Evolutionary conservation across 768 basidiomycete genomes (phyloP), one percentile per base, ranked within the genome.

Genomic region (Boletus reticulatus): DNA sequence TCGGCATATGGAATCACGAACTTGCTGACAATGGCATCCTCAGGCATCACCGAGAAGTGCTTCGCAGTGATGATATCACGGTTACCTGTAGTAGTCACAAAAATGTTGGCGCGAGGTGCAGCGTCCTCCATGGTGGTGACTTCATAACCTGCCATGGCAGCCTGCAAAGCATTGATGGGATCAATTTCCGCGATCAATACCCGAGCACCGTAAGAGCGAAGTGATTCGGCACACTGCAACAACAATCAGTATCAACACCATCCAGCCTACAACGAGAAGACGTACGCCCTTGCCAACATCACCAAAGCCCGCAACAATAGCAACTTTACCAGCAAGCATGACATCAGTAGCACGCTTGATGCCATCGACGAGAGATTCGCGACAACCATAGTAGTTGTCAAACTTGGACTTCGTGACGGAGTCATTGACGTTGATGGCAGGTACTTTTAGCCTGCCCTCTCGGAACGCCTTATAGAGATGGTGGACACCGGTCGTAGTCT

Each of bases 321-420:
- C 95, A 62, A 99, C 95, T 79, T 99, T 99, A 50, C 96, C 97
- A 62, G 97, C 97, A 73, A 99, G 87, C 97, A 99, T 99, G 73
- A 99, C 93, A 73, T 99, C 97, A 61, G 97, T 99, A 56, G 97
- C 97, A 69, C 97, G 94, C 85, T 99, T 99, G 80, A 99, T 98
- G 66, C 97, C 97, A 72, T 99, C 97, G 58, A 99, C 97, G 60
- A 99, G 91, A 32, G 97, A 99, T 76, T 99, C 97, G 70, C 97
- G 93, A 79, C 97, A 99, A 59, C 97, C 97, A 73, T 99, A 99
- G 77, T 93, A 89, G 79, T 94, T 93, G 78, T 95, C 90, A 72
- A 99, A 99, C 82, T 99, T 99, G 72, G 94, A 97, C 78, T 99
- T 99, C 62, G 97, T 99, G 69, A 99, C 97, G 6, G 96, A 97